Conservation (phyloP, 768 basidiomycete species). For the Leccinum olivaceopallidum region DNA sequence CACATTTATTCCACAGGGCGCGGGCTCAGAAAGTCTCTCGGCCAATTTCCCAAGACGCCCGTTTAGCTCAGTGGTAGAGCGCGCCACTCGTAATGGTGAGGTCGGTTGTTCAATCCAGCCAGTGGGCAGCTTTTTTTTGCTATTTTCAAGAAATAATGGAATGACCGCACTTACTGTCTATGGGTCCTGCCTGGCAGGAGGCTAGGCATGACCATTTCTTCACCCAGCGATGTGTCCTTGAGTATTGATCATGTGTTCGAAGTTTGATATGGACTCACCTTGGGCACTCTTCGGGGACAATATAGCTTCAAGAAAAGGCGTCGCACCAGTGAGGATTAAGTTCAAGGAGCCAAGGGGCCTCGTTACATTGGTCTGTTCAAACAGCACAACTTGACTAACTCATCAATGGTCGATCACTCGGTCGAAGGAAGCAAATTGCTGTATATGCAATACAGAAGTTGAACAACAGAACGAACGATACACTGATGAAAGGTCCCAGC, state of each 20-base stretch:
- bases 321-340: too few relatives aligned
- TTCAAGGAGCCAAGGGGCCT: too few relatives aligned
- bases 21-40: neutral
- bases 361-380: neutral
- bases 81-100: conserved; percentile 37
- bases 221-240: neutral
- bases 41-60: neutral
- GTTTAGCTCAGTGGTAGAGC: conserved; percentile 11
- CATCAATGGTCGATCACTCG: neutral
- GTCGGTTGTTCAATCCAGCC: conserved; percentile 48
- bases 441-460: neutral
- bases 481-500: neutral
- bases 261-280: neutral
- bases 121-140: conserved; percentile 33
- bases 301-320: neutral
- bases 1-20: neutral
- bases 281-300: neutral
- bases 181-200: too few relatives aligned
- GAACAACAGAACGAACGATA: neutral
- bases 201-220: neutral
- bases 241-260: neutral
- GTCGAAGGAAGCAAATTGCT: neutral
- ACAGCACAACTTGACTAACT: neutral
- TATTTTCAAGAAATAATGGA: too few relatives aligned
- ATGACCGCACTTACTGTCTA: too few relatives aligned